phyloP scores from a whole-genome alignment of 768 basidiomycete species.

The Solioccasus polychromus region DNA sequence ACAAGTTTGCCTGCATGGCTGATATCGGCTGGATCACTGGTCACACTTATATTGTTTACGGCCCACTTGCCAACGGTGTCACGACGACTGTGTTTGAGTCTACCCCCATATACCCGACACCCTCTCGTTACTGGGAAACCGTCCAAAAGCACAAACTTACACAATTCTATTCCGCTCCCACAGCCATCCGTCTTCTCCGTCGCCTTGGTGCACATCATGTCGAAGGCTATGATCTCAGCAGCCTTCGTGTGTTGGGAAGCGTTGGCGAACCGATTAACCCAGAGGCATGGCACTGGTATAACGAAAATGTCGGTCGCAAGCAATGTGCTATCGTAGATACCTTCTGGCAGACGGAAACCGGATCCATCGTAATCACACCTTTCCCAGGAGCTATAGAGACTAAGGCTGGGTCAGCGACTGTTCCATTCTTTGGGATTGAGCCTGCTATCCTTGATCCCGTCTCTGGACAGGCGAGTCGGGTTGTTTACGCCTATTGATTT shows the following conservation, averaged over 20 bases:
- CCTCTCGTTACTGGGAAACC: slow-evolving; percentile 94
- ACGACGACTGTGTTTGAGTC: slow-evolving; percentile 93
- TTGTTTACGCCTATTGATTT: not conserved
- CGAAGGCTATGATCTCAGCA: slow-evolving; percentile 74
- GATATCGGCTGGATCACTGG: slow-evolving; percentile 99
- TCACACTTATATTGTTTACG: slow-evolving; percentile 95
- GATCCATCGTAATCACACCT: slow-evolving; percentile 91
- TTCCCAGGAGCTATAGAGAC: slow-evolving; percentile 95
- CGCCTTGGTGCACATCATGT: slow-evolving; percentile 86
- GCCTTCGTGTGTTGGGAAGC: slow-evolving; percentile 82
- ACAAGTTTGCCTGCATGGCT: slow-evolving; percentile 97
- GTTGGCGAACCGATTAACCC: slow-evolving; percentile 99
- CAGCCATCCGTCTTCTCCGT: slow-evolving; percentile 90
- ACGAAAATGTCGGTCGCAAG: slow-evolving; percentile 84
- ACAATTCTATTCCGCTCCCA: slow-evolving; percentile 93
- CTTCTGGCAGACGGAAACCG: slow-evolving; percentile 98
- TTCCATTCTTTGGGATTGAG: slow-evolving; percentile 96
- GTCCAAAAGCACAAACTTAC: slow-evolving; percentile 93
- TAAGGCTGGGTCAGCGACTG: slow-evolving; percentile 94
- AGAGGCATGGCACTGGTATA: slow-evolving; percentile 99
- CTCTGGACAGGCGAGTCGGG: slow-evolving; percentile 55
- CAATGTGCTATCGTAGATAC: slow-evolving; percentile 95
- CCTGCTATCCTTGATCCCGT: slow-evolving; percentile 83
- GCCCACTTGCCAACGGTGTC: slow-evolving; percentile 83
- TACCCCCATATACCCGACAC: slow-evolving; percentile 94